A percentile compares a stretch with the other conserved stretches of the same genome.
phyloP scores from a whole-genome alignment of 108 stramenopile species.

The Chaetoceros muelleri region DNA sequence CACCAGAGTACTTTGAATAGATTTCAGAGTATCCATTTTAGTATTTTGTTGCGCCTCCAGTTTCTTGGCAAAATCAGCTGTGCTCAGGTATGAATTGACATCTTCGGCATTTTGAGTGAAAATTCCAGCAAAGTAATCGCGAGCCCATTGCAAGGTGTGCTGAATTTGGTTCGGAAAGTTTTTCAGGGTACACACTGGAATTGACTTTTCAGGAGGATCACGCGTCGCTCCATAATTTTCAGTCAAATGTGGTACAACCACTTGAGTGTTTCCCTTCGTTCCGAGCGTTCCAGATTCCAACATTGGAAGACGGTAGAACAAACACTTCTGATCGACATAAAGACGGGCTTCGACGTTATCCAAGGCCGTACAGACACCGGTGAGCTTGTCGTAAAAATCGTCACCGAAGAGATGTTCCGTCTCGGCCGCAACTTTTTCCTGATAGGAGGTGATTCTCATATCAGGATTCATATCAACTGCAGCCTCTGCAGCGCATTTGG shows the following conservation, averaged over 20 bases:
- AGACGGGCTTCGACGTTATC: slow-evolving; percentile 98
- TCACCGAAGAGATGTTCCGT: slow-evolving; percentile 96
- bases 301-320: slow-evolving; percentile 95
- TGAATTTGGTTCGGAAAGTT: slow-evolving; percentile 99
- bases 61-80: slow-evolving; percentile 57
- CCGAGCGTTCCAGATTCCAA: slow-evolving; percentile 97
- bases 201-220: slow-evolving; percentile 96
- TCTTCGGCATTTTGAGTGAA: slow-evolving; percentile 95
- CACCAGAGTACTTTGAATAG: slow-evolving; percentile 70
- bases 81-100: slow-evolving; percentile 84
- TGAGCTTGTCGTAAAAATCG: slow-evolving; percentile 90
- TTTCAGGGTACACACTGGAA: slow-evolving; percentile 99
- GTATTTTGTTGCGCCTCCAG: slow-evolving; percentile 85
- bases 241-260: slow-evolving; percentile 94
- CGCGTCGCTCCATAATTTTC: slow-evolving; percentile 97
- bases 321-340: slow-evolving; percentile 94
- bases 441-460: slow-evolving; percentile 79
- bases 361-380: slow-evolving; percentile 96
- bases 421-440: slow-evolving; percentile 87
- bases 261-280: slow-evolving; percentile 96
- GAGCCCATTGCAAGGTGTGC: slow-evolving; percentile 97
- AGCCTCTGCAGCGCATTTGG: slow-evolving; percentile 78
- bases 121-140: slow-evolving; percentile 97
- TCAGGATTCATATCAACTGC: slow-evolving; percentile 85
- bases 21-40: slow-evolving; percentile 80